Evolutionary conservation across 1,284 basidiomycete species (phyloP), one percentile per base, ranked within the genome.

Genomic region (Boletus mariae): DNA sequence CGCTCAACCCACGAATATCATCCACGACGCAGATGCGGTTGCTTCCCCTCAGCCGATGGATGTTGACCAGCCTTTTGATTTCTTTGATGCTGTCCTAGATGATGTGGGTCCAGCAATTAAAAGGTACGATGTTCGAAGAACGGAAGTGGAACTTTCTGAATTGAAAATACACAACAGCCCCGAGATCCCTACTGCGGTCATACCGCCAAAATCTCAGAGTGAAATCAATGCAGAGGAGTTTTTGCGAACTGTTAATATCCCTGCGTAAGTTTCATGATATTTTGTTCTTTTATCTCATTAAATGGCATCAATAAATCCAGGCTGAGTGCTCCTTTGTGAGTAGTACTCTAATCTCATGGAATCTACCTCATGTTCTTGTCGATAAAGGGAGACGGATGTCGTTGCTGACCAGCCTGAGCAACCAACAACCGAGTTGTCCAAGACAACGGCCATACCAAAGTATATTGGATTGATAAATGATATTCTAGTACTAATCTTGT

Each of bases 31-130:
- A 7, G 45, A 41, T 23, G 3, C 49, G 8, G 37, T 52, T 37
- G 35, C 47, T 12, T 67, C 64, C 32, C 66, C 66, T 17, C 37
- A 55, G 13, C 56, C 61, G 32, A 65, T 67, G 66, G 60, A 64
- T 40, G 6, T 55, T 23, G 65, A 67, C 47, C 52, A 54, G 2
- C 29, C 48, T 15, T 6, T 43, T 13, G 62, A 66, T 44, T 7
- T 46, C 26, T 68, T 63, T 52, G 53, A 28, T 44, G 38, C 47
- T 17, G 34, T 38, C n/a, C n/a, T 45, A 9, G 55, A 65, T 49
- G 54, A 61, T 43, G 20, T 26, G 20, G 52, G 17, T 6, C 52
- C 44, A n/a, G 26, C 11, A 11, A 25, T 9, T 25, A 45, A 25
- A 53, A 55, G 49, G 61, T 66, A 42, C 31, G 57, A 59, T 4